A percentile compares a stretch with the other conserved stretches of the same genome.
These are phyloP conservation scores for Phycomyces nitens DNA, from an alignment of 192 early-diverging fungal species.

Conservation along the genomic window DNA sequence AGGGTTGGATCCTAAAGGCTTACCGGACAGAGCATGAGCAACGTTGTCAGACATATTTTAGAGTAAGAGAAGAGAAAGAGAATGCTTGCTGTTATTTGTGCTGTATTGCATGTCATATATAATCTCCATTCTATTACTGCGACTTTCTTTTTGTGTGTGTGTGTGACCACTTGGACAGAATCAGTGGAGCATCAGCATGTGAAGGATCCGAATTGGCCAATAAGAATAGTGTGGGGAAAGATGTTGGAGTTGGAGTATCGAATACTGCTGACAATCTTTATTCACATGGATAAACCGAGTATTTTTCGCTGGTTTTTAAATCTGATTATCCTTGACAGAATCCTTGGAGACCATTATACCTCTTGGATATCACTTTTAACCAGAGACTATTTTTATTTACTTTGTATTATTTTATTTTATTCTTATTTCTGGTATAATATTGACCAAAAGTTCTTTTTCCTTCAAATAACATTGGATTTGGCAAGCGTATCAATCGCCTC, in stretches of 20 bases:
- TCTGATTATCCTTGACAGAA: too few relatives aligned
- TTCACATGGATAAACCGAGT: neutral
- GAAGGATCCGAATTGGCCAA: neutral
- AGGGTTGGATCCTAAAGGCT: neutral
- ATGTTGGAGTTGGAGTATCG: neutral
- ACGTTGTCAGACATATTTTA: conserved; percentile 74
- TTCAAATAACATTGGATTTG: too few relatives aligned
- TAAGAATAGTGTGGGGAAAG: neutral
- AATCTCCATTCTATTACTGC: neutral
- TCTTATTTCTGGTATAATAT: too few relatives aligned
- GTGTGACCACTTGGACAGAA: neutral
- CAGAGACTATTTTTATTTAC: too few relatives aligned
- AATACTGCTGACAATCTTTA: neutral
- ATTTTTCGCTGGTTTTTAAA: too few relatives aligned
- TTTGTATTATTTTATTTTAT: too few relatives aligned
- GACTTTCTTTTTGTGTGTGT: neutral
- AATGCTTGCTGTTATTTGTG: neutral
- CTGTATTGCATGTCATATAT: neutral
- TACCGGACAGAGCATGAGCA: conserved; percentile 74
- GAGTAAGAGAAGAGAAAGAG: conserved; percentile 18
- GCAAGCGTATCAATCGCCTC: too few relatives aligned
- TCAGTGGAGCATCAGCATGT: too few relatives aligned
- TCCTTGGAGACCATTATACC: too few relatives aligned
- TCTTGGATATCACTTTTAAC: too few relatives aligned
- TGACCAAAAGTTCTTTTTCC: too few relatives aligned